Evolutionary conservation across 2,329 filamentous ascomycete species (phyloP).

Genomic region (Microascus cirrosus): DNA sequence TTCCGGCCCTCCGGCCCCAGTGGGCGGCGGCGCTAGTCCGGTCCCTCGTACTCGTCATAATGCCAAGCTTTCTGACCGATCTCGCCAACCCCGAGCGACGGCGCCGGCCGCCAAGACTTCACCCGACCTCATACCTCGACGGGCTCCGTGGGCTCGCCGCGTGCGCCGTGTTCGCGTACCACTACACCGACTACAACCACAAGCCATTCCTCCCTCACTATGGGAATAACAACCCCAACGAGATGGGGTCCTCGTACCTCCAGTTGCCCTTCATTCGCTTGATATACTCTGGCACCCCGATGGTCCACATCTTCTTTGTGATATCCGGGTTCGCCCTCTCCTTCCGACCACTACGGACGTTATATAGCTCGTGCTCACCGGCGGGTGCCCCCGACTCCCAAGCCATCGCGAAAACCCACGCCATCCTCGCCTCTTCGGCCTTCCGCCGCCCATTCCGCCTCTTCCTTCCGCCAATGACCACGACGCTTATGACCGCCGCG

Average conservation of each 20-base stretch:
- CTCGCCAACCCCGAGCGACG: conserved; percentile 5
- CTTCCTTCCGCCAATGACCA: conserved; percentile 37
- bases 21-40: not conserved
- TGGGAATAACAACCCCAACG: conserved; percentile 27
- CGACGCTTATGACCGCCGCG: conserved; percentile 33
- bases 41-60: conserved; percentile 4
- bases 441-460: conserved; percentile 41
- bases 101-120: conserved; percentile 18
- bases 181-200: conserved; percentile 23
- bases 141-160: conserved; percentile 46
- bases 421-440: conserved; percentile 34
- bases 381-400: conserved; percentile 35
- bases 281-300: conserved; percentile 42
- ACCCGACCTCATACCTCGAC: conserved; percentile 46
- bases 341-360: conserved; percentile 37
- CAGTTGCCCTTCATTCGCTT: conserved; percentile 43
- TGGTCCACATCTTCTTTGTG: conserved; percentile 51
- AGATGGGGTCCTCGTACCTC: conserved; percentile 20
- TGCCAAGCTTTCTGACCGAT: conserved; percentile 9
- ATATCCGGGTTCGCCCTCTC: conserved; percentile 51
- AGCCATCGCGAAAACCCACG: conserved; percentile 27
- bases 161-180: conserved; percentile 44
- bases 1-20: not conserved
- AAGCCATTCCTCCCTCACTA: conserved; percentile 22
- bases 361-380: conserved; percentile 28